Percentiles rank a stretch among this genome's conserved stretches.
These are phyloP conservation scores for Globisporangium cystogenes DNA, from an alignment of 352 stramenopile species.

Conservation along the genomic window DNA sequence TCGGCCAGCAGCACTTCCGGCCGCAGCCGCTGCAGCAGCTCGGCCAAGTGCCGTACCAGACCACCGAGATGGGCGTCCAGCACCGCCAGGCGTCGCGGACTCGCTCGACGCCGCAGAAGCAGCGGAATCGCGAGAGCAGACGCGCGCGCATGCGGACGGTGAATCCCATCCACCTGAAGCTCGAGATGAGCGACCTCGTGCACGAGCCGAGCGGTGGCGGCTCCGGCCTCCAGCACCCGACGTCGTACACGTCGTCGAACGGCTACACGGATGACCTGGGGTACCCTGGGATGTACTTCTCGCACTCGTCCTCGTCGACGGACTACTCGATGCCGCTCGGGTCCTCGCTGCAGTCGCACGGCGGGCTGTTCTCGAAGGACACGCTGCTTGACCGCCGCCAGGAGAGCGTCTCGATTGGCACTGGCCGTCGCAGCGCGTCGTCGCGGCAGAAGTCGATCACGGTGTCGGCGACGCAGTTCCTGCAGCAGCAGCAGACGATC, in stretches of 20 bases:
- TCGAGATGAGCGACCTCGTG: slow-evolving; percentile 15
- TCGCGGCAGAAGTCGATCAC: slow-evolving; percentile 51
- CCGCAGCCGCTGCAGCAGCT: not conserved
- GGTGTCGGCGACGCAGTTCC: slow-evolving; percentile 64
- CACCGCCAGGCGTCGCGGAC: slow-evolving; percentile 9
- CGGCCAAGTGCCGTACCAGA: not conserved
- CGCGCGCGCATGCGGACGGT: slow-evolving; percentile 39
- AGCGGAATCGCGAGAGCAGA: slow-evolving; percentile 11
- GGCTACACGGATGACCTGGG: slow-evolving; percentile 3
- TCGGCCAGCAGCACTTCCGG: not conserved
- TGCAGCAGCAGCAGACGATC: slow-evolving; percentile 82
- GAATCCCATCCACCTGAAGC: slow-evolving; percentile 24
- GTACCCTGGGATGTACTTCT: not conserved
- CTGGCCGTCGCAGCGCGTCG: slow-evolving; percentile 6
- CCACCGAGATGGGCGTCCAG: not conserved
- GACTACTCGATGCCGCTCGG: not conserved
- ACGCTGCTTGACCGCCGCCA: not conserved
- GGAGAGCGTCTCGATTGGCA: not conserved
- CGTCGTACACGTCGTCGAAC: slow-evolving; percentile 5
- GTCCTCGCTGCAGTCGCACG: not conserved
- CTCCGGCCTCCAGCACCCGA: not conserved
- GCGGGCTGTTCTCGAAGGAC: slow-evolving; percentile 3
- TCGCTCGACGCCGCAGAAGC: slow-evolving; percentile 27
- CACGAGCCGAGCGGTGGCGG: slow-evolving; percentile 13
- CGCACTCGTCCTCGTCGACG: slow-evolving; percentile 5